These are phyloP conservation scores for Boletus rex-veris DNA, from an alignment of 768 basidiomycete species.

Conservation along the genomic window DNA sequence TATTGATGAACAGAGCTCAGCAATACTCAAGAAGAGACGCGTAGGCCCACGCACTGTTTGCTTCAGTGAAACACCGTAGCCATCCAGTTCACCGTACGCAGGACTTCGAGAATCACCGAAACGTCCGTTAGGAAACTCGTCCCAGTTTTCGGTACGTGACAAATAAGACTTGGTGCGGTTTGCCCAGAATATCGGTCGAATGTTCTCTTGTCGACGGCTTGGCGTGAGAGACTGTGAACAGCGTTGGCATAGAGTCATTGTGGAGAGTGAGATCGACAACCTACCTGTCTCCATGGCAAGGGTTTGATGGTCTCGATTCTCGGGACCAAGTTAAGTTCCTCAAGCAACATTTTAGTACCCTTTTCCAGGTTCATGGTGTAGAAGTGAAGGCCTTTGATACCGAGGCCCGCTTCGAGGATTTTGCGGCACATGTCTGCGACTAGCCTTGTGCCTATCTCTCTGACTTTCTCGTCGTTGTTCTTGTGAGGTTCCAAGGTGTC, in stretches of 20 bases:
- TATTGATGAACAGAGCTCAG: conserved; percentile 28
- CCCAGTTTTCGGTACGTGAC: conserved; percentile 97
- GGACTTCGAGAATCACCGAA: conserved; percentile 97
- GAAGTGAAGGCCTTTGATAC: conserved; percentile 88
- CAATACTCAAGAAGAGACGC: background rate
- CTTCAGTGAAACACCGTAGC: conserved; percentile 91
- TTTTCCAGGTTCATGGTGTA: conserved; percentile 98
- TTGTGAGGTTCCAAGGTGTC: conserved; percentile 82
- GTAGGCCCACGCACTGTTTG: conserved; percentile 57
- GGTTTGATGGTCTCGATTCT: conserved; percentile 90
- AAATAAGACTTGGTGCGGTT: conserved; percentile 94
- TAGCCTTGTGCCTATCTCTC: conserved; percentile 88
- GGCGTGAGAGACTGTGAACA: conserved; percentile 78
- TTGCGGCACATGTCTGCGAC: conserved; percentile 92
- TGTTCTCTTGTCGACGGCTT: conserved; percentile 83
- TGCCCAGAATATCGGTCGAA: conserved; percentile 99
- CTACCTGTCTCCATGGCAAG: conserved; percentile 93
- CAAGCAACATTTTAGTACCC: conserved; percentile 91
- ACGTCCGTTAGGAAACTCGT: conserved; percentile 98
- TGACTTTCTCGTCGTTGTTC: conserved; percentile 90
- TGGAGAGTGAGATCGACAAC: conserved; percentile 13
- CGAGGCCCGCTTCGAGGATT: conserved; percentile 76
- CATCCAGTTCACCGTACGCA: conserved; percentile 97
- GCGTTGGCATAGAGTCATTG: conserved; percentile 3
- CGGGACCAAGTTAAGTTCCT: conserved; percentile 87